Percentiles rank a stretch among this genome's conserved stretches.
phyloP scores from a whole-genome alignment of 2,329 filamentous ascomycete species.

The Gnomoniopsis sp. region DNA sequence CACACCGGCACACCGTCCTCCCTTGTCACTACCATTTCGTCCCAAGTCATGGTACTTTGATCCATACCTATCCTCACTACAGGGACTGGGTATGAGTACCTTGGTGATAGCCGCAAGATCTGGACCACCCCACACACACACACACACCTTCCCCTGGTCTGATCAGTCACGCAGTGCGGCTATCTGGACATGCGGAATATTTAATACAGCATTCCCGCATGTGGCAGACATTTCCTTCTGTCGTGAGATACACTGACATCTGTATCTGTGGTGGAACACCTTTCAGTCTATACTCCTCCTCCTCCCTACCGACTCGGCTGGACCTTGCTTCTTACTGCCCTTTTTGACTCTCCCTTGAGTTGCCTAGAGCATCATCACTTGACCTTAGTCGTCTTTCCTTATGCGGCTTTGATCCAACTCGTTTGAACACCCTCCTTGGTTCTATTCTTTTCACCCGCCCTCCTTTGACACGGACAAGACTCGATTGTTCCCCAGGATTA shows the following conservation, averaged over 20 bases:
- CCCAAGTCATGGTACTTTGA: background rate
- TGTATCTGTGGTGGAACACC: background rate
- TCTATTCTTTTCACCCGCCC: conserved; percentile 10
- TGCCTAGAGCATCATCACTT: background rate
- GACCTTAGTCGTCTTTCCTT: conserved; percentile 29
- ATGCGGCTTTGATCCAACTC: conserved; percentile 20
- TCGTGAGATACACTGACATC: too few relatives aligned
- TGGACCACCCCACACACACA: background rate
- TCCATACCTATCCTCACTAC: background rate
- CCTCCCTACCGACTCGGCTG: background rate
- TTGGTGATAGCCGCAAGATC: background rate
- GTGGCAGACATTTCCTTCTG: conserved; percentile 10
- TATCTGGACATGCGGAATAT: conserved; percentile 12
- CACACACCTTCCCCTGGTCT: background rate
- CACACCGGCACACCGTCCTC: conserved; percentile 15
- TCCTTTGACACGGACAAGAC: conserved; percentile 11
- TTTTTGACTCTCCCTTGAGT: conserved; percentile 5
- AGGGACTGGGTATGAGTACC: background rate
- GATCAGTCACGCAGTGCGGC: conserved; percentile 4
- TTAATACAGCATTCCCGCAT: conserved; percentile 17
- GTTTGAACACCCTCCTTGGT: conserved; percentile 4
- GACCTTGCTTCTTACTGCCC: conserved; percentile 8
- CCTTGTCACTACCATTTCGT: conserved; percentile 7
- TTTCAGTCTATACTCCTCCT: background rate
- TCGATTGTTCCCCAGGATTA: conserved; percentile 18